phyloP scores from a whole-genome alignment of 1,284 basidiomycete genomes.

The Takashimella tepidaria region DNA sequence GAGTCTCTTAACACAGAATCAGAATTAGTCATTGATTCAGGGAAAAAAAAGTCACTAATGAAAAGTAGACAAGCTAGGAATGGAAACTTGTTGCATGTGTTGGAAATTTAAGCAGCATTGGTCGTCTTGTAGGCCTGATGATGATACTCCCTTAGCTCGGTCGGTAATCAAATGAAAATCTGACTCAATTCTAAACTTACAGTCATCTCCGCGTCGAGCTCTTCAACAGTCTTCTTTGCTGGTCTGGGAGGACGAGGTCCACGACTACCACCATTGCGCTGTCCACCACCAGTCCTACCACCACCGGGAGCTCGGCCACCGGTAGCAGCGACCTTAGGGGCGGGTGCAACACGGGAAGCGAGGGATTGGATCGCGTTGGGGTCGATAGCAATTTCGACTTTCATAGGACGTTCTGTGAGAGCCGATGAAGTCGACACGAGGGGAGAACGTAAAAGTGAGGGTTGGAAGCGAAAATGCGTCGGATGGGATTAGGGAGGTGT shows the following conservation, averaged over 20 bases:
- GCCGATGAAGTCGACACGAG: background rate
- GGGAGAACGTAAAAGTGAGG: slow-evolving; percentile 22
- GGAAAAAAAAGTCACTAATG: too few relatives aligned
- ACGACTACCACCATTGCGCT: slow-evolving; percentile 54
- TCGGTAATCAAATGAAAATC: too few relatives aligned
- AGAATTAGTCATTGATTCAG: too few relatives aligned
- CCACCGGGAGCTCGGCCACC: slow-evolving; percentile 24
- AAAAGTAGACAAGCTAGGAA: too few relatives aligned
- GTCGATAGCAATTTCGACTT: slow-evolving; percentile 94
- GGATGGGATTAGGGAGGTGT: too few relatives aligned
- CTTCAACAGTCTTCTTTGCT: slow-evolving; percentile 54
- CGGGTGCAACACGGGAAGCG: slow-evolving; percentile 52
- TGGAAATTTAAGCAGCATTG: slow-evolving; percentile 16
- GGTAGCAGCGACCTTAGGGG: slow-evolving; percentile 48
- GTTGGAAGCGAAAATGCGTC: slow-evolving; percentile 20
- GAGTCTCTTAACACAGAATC: too few relatives aligned
- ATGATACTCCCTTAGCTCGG: too few relatives aligned
- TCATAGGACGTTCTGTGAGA: slow-evolving; percentile 85
- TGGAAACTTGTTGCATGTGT: too few relatives aligned
- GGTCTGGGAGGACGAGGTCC: slow-evolving; percentile 44
- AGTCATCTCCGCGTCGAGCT: slow-evolving; percentile 60
- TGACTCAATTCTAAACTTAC: slow-evolving; percentile 55
- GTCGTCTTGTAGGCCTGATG: slow-evolving; percentile 40
- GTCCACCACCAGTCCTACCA: slow-evolving; percentile 49
- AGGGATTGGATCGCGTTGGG: slow-evolving; percentile 69